Conservation (phyloP, 2,329 filamentous ascomycete species). For the Hymenoscyphus salicellus region DNA sequence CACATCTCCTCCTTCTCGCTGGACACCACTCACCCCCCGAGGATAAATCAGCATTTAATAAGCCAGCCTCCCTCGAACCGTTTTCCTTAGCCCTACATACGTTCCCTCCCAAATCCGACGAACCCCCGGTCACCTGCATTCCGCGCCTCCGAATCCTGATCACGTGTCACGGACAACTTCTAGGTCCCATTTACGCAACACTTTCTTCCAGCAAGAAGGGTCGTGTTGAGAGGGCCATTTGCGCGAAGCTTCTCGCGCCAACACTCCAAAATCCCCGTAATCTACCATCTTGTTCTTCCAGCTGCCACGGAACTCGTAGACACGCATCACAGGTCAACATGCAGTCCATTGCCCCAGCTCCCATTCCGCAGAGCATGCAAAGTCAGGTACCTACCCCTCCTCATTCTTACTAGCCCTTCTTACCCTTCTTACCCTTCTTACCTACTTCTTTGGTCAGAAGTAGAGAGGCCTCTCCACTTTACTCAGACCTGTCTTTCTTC, state of each 20-base stretch:
- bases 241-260: neutral
- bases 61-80: neutral
- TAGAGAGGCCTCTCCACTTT: neutral
- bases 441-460: neutral
- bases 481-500: neutral
- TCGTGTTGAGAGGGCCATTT: neutral
- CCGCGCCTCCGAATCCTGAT: neutral
- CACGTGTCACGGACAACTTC: neutral
- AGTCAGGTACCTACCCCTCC: conserved; percentile 28
- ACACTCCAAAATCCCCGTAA: neutral
- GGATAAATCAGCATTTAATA: neutral
- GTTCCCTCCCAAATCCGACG: neutral
- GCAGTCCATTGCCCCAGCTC: conserved; percentile 36
- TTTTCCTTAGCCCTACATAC: neutral
- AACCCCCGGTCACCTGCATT: neutral
- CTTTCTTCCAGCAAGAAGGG: neutral
- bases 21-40: no score
- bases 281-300: no score
- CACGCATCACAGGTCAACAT: conserved; percentile 17
- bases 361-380: conserved; percentile 30
- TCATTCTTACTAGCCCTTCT: conserved; percentile 1
- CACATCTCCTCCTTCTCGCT: neutral
- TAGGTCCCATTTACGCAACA: neutral
- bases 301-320: no score
- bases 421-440: conserved; percentile 1